These are phyloP conservation scores for Fusarium euwallaceae DNA, from an alignment of 2,329 filamentous ascomycete genomes.

Conservation along the genomic window DNA sequence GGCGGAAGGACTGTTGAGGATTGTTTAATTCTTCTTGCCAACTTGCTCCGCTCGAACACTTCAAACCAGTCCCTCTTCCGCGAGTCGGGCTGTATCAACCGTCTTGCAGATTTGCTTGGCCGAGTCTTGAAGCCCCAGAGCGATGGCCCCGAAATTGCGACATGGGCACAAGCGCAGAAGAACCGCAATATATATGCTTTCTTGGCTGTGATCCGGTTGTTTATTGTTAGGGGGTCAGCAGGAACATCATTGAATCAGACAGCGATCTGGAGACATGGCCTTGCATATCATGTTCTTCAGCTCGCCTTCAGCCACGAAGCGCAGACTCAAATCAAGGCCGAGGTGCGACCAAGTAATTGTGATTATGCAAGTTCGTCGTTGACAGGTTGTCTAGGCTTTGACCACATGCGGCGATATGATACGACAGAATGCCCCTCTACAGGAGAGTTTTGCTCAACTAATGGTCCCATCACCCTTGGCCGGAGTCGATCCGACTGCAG, in stretches of 20 bases:
- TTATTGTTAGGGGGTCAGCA: constrained; percentile 83
- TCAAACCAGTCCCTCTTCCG: constrained; percentile 96
- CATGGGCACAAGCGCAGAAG: constrained; percentile 81
- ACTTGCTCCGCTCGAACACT: constrained; percentile 86
- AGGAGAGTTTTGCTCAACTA: constrained; percentile 90
- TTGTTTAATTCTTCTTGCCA: constrained; percentile 90
- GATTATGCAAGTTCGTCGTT: constrained; percentile 13
- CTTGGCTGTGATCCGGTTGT: constrained; percentile 86
- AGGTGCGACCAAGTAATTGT: constrained; percentile 63
- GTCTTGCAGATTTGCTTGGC: constrained; percentile 77
- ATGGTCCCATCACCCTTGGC: constrained; percentile 76
- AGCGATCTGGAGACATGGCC: constrained; percentile 85
- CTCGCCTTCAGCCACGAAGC: constrained; percentile 83
- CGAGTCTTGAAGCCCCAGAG: constrained; percentile 67
- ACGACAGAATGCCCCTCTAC: constrained; percentile 80
- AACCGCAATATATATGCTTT: constrained; percentile 95
- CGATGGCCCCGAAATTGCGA: constrained; percentile 70
- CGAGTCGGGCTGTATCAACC: constrained; percentile 85
- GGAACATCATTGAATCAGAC: constrained; percentile 87
- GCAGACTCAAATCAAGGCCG: constrained; percentile 83
- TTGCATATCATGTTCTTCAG: constrained; percentile 83
- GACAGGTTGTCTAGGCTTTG: constrained; percentile 70
- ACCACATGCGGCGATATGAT: constrained; percentile 91
- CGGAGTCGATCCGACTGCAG: constrained; percentile 50
- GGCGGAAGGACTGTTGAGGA: constrained; percentile 93